A percentile compares a stretch with the other conserved stretches of the same genome.
These are phyloP conservation scores for Adansonia grandidieri DNA, from an alignment of 441 rosid species.

Conservation along the genomic window DNA sequence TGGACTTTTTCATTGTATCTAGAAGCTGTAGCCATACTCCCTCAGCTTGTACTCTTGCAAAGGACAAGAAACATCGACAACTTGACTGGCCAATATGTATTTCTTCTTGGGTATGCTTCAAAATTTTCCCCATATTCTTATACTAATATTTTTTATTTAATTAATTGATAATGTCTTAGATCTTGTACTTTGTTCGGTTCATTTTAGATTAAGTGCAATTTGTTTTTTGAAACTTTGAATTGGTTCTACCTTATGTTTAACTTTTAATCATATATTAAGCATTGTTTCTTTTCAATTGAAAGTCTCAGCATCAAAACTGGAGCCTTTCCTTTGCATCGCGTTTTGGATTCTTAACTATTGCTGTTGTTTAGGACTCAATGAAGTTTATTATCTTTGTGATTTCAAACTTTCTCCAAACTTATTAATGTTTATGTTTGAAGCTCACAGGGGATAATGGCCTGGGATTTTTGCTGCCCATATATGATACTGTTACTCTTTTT, in stretches of 20 bases:
- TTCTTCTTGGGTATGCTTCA: constrained; percentile 60
- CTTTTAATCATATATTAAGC: neutral
- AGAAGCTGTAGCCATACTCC: constrained; percentile 73
- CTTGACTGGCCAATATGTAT: constrained; percentile 65
- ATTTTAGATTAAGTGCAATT: neutral
- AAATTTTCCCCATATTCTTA: neutral
- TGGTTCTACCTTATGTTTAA: neutral
- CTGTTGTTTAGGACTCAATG: neutral
- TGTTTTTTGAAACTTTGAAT: constrained; percentile 1
- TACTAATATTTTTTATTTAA: neutral
- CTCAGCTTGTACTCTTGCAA: constrained; percentile 67
- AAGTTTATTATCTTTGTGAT: neutral
- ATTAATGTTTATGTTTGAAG: neutral
- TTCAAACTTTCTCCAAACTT: neutral
- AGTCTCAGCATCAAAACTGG: neutral
- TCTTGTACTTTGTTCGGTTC: neutral
- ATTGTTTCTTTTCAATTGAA: neutral
- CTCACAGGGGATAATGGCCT: neutral
- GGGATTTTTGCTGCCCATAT: neutral
- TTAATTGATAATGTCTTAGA: neutral
- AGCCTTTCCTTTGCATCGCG: neutral
- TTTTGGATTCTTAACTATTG: neutral
- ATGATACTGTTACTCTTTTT: neutral
- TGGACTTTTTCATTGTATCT: constrained; percentile 64
- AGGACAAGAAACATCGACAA: constrained; percentile 69